Conservation (phyloP, 768 basidiomycete species). For the Rubroboletus pulcherrimus region DNA sequence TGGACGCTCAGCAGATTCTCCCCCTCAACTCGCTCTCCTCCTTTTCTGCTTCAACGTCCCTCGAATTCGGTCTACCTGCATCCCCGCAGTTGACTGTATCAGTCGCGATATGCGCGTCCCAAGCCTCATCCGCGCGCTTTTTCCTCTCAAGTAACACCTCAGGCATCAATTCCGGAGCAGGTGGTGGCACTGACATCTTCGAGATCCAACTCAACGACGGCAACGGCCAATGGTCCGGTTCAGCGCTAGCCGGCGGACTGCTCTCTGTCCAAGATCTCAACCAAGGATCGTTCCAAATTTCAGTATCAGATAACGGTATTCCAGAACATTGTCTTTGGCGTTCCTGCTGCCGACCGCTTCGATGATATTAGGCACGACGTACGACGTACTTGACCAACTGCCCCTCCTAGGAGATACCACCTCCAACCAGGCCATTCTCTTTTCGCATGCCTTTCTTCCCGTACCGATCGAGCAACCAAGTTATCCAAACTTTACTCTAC, state of each 20-base stretch:
- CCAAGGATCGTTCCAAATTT: constrained; percentile 53
- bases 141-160: constrained; percentile 53
- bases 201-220: constrained; percentile 51
- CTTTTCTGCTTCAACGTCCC: constrained; percentile 31
- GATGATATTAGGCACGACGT: constrained; percentile 43
- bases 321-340: not conserved
- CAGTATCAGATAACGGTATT: constrained; percentile 46
- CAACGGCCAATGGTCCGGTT: constrained; percentile 49
- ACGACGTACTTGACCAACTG: constrained; percentile 37
- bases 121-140: constrained; percentile 43
- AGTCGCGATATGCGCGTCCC: constrained; percentile 44
- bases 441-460: constrained; percentile 54
- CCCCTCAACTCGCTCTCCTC: constrained; percentile 35
- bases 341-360: constrained; percentile 1
- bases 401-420: constrained; percentile 75
- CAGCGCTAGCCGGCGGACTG: constrained; percentile 45
- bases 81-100: constrained; percentile 41
- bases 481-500: constrained; percentile 78
- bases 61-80: constrained; percentile 38
- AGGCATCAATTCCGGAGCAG: constrained; percentile 33
- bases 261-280: constrained; percentile 43
- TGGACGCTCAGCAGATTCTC: constrained; percentile 25
- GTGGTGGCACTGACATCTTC: constrained; percentile 38
- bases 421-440: constrained; percentile 65
- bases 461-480: constrained; percentile 35